These are phyloP conservation scores for Penicillium ucsense DNA, from an alignment of 495 filamentous ascomycete genomes.

Conservation along the genomic window DNA sequence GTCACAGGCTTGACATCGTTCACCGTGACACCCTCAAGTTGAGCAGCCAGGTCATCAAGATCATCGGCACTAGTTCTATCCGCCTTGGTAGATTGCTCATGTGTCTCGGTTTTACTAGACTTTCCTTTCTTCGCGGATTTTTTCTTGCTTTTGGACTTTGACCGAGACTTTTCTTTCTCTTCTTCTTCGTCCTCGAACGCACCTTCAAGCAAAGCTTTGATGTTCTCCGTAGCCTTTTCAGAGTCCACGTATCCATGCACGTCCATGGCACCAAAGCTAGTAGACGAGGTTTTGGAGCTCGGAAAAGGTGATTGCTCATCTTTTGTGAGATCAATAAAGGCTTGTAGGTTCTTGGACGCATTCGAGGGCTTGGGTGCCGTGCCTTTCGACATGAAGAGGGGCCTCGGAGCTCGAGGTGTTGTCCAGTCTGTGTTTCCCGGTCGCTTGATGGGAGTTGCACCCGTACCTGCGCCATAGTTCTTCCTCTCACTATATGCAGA, in stretches of 20 bases:
- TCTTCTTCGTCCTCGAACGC: slow-evolving; percentile 78
- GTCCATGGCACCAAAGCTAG: slow-evolving; percentile 39
- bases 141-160: slow-evolving; percentile 40
- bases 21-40: slow-evolving; percentile 51
- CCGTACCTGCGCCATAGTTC: background rate
- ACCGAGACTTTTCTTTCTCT: slow-evolving; percentile 49
- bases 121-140: slow-evolving; percentile 39
- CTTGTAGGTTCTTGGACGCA: slow-evolving; percentile 28
- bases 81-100: slow-evolving; percentile 25
- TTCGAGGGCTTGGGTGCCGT: slow-evolving; percentile 23
- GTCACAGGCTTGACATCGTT: slow-evolving; percentile 20
- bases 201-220: slow-evolving; percentile 81
- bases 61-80: slow-evolving; percentile 24
- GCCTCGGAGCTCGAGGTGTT: slow-evolving; percentile 28
- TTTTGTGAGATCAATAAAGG: slow-evolving; percentile 37
- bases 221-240: slow-evolving; percentile 67
- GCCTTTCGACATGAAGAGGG: slow-evolving; percentile 36
- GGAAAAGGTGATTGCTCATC: slow-evolving; percentile 11
- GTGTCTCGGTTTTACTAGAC: slow-evolving; percentile 12
- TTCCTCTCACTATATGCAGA: slow-evolving; percentile 26
- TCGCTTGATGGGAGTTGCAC: slow-evolving; percentile 34
- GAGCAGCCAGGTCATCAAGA: slow-evolving; percentile 45
- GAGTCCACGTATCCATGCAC: slow-evolving; percentile 65
- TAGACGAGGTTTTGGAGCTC: background rate
- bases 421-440: slow-evolving; percentile 34